A percentile compares a stretch with the other conserved stretches of the same genome.
Evolutionary conservation across 2,329 filamentous ascomycete genomes (phyloP).

Genomic region (Phialocephala sp.): DNA sequence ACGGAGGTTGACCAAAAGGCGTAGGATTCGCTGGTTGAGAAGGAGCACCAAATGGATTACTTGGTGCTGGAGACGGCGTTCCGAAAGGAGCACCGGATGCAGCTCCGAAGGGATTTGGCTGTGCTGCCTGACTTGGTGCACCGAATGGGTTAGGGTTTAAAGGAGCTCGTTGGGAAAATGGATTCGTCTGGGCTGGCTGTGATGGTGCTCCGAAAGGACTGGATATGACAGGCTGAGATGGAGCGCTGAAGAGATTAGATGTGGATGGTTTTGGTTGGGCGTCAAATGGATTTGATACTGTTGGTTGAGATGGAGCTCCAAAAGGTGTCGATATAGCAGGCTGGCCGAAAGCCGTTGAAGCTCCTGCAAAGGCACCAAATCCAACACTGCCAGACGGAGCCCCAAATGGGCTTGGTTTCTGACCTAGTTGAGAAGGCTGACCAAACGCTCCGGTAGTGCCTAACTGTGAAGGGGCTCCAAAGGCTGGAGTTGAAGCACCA

Average conservation of each 20-base stretch:
- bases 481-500: constrained; percentile 16
- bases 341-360: constrained; percentile 47
- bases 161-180: constrained; percentile 16
- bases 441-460: constrained; percentile 22
- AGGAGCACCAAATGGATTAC: constrained; percentile 21
- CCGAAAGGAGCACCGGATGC: constrained; percentile 37
- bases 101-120: constrained; percentile 52
- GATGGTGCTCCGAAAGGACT: constrained; percentile 44
- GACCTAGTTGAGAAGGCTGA: constrained; percentile 45
- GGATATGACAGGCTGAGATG: constrained; percentile 35
- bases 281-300: constrained; percentile 38
- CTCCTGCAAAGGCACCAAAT: constrained; percentile 21
- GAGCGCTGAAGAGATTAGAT: constrained; percentile 43
- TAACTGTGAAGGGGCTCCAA: constrained; percentile 30
- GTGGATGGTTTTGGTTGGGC: constrained; percentile 27
- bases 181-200: constrained; percentile 19
- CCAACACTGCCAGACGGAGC: constrained; percentile 9
- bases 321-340: constrained; percentile 42
- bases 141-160: constrained; percentile 40
- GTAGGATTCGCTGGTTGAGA: constrained; percentile 8
- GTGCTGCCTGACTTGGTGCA: constrained; percentile 40
- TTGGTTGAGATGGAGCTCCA: constrained; percentile 34
- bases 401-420: constrained; percentile 30
- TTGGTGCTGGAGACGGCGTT: background rate
- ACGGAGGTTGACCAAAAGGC: background rate